A percentile compares a stretch with the other conserved stretches of the same genome.
These are phyloP conservation scores for Handroanthus guayacan DNA, from an alignment of 257 asterid species.

Conservation along the genomic window DNA sequence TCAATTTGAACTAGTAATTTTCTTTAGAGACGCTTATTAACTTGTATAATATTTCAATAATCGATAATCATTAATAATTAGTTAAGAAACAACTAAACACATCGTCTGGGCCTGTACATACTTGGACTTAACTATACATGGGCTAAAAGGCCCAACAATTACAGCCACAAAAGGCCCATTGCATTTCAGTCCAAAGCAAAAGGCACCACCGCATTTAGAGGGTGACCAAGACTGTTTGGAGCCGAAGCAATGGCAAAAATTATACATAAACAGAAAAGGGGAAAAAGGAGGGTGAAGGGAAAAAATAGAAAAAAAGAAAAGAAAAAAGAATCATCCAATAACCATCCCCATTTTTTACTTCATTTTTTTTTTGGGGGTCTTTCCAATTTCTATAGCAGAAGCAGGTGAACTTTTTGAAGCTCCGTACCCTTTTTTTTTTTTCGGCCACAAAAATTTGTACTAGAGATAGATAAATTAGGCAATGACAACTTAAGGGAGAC, in stretches of 20 bases:
- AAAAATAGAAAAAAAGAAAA: not conserved
- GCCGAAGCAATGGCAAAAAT: slow-evolving; percentile 28
- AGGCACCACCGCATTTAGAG: not conserved
- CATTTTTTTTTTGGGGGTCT: slow-evolving; percentile 22
- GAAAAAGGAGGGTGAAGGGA: not conserved
- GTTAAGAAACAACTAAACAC: not conserved
- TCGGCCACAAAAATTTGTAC: slow-evolving; percentile 35
- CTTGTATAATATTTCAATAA: not conserved
- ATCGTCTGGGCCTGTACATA: not conserved
- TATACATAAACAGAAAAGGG: slow-evolving; percentile 10
- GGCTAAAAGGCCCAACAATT: not conserved
- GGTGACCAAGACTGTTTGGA: slow-evolving; percentile 1
- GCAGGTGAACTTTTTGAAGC: slow-evolving; percentile 29
- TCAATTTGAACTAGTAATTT: too few species aligned
- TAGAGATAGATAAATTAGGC: slow-evolving; percentile 39
- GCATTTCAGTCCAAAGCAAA: not conserved
- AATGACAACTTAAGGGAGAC: slow-evolving; percentile 33
- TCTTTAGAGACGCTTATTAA: not conserved
- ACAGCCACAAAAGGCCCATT: not conserved
- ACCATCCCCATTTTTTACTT: slow-evolving; percentile 30
- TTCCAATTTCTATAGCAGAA: slow-evolving; percentile 35
- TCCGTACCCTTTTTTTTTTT: slow-evolving; percentile 12
- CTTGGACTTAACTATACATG: not conserved
- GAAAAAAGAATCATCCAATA: slow-evolving; percentile 29
- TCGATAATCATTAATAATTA: not conserved